A percentile compares a stretch with the other conserved stretches of the same genome.
These are phyloP conservation scores for Boletus edulis DNA, from an alignment of 768 basidiomycete genomes.

Conservation along the genomic window DNA sequence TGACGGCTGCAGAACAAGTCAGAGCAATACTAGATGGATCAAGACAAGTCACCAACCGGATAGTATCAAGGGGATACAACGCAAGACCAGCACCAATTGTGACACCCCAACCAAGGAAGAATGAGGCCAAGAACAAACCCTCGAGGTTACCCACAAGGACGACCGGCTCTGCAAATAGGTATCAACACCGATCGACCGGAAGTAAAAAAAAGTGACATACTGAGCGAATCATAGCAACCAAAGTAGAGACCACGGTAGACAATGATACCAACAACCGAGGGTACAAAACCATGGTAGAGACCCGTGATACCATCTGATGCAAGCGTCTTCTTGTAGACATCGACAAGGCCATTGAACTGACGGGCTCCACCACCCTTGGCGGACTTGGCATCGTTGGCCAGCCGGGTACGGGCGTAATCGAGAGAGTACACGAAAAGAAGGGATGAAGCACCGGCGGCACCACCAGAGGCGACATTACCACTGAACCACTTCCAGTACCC, in stretches of 20 bases:
- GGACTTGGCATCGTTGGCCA: slow-evolving; percentile 97
- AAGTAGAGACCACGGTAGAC: slow-evolving; percentile 99
- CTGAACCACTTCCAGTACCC: slow-evolving; percentile 99
- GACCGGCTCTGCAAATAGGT: slow-evolving; percentile 70
- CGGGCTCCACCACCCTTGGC: slow-evolving; percentile 88
- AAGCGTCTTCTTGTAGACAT: slow-evolving; percentile 97
- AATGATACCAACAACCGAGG: slow-evolving; percentile 98
- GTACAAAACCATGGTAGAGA: slow-evolving; percentile 99
- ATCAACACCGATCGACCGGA: slow-evolving; percentile 29
- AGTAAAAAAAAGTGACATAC: slow-evolving; percentile 48
- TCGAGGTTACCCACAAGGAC: slow-evolving; percentile 94
- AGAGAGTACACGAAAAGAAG: slow-evolving; percentile 99
- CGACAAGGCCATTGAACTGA: slow-evolving; percentile 98
- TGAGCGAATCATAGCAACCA: slow-evolving; percentile 93
- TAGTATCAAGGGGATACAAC: slow-evolving; percentile 92
- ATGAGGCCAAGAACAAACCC: slow-evolving; percentile 96
- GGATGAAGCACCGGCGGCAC: slow-evolving; percentile 98
- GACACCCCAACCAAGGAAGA: slow-evolving; percentile 97
- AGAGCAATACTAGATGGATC: background rate
- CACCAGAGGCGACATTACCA: slow-evolving; percentile 98
- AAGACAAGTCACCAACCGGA: slow-evolving; percentile 48
- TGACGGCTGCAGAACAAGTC: slow-evolving; percentile 73
- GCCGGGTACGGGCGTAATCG: slow-evolving; percentile 99
- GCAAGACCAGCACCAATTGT: slow-evolving; percentile 99
- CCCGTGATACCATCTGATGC: slow-evolving; percentile 97